Percentiles rank a stretch among this genome's conserved stretches.
These are phyloP conservation scores for Apiotrichum mycotoxinovorans DNA, from an alignment of 1,284 basidiomycete species.

Conservation along the genomic window DNA sequence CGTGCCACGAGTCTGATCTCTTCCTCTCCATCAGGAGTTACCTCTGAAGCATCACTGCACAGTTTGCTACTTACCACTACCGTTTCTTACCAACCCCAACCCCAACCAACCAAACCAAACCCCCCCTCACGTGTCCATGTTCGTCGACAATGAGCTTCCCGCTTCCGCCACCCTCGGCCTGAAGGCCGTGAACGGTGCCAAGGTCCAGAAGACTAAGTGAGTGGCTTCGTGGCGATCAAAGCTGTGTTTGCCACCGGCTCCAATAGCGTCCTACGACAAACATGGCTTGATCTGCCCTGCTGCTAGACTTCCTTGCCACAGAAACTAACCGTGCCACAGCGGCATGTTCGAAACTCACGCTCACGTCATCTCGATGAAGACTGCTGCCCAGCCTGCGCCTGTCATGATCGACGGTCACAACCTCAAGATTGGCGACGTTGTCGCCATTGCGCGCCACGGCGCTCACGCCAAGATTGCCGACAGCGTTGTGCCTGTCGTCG, in stretches of 20 bases:
- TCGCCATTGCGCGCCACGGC: constrained; percentile 19
- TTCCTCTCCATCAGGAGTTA: no score
- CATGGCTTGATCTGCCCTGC: no score
- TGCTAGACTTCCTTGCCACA: background rate
- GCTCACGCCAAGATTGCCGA: constrained; percentile 12
- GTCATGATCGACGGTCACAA: constrained; percentile 17
- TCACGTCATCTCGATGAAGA: constrained; percentile 6
- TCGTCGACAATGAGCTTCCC: constrained; percentile 6
- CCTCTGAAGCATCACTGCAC: no score
- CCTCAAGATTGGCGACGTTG: constrained; percentile 17
- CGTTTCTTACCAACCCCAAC: background rate
- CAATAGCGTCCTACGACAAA: background rate
- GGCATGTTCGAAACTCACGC: constrained; percentile 18
- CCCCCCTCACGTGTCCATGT: constrained; percentile 9
- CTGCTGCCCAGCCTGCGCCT: background rate
- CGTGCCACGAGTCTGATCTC: no score
- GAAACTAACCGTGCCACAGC: constrained; percentile 3
- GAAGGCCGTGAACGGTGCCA: background rate
- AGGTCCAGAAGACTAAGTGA: constrained; percentile 2
- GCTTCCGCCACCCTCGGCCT: background rate
- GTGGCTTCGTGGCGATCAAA: background rate
- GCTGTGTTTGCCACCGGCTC: background rate
- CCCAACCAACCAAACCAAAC: background rate
- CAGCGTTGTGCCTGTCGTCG: constrained; percentile 9
- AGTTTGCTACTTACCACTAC: background rate